Conservation (phyloP, 148 eudicot species). For the Amaranthus palmeri region DNA sequence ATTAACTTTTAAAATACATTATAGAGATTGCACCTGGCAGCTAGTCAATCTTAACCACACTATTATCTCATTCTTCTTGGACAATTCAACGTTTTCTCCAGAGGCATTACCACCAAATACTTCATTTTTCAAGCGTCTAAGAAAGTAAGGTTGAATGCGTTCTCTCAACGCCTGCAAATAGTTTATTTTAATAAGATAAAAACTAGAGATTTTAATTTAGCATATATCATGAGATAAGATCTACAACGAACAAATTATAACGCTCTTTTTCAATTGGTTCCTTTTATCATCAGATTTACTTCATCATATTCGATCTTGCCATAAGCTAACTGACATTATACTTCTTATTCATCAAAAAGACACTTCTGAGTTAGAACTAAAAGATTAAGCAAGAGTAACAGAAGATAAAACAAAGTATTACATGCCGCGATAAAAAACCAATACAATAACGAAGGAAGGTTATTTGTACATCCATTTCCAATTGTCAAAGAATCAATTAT, state of each 20-base stretch:
- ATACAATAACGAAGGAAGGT: neutral
- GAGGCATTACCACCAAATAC: constrained; percentile 57
- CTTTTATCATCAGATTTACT: neutral
- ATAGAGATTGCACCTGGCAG: constrained; percentile 59
- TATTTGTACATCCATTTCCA: neutral
- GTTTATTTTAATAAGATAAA: neutral
- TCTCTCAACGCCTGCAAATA: constrained; percentile 67
- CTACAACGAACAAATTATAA: neutral
- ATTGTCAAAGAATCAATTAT: neutral
- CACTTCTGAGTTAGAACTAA: neutral
- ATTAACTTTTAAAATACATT: neutral
- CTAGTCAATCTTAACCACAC: constrained; percentile 81
- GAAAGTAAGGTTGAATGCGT: constrained; percentile 83
- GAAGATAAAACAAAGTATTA: neutral
- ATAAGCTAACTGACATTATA: neutral
- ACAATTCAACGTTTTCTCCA: constrained; percentile 43
- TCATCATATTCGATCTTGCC: neutral
- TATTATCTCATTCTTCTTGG: constrained; percentile 86
- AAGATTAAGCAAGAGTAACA: neutral
- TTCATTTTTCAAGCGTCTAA: constrained; percentile 88
- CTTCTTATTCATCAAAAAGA: neutral
- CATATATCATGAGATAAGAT: neutral
- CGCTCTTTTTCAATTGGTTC: neutral
- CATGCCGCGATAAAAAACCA: neutral
- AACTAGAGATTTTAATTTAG: neutral